A percentile compares a stretch with the other conserved stretches of the same genome.
phyloP scores from a whole-genome alignment of 768 basidiomycete genomes.

The Boletus speciosus region DNA sequence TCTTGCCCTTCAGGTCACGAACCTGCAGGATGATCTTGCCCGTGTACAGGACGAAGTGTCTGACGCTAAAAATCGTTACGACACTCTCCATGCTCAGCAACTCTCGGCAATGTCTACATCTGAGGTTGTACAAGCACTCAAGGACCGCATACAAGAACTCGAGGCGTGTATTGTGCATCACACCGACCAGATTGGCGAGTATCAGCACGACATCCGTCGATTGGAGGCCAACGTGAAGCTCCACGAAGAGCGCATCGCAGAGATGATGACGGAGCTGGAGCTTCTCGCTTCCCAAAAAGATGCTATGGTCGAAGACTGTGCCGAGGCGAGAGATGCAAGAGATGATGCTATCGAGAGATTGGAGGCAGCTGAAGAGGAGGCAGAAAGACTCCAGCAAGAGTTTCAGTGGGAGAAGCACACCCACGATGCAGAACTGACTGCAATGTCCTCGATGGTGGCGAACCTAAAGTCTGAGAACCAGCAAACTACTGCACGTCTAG shows the following conservation, averaged over 20 bases:
- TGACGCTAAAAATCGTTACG: slow-evolving; percentile 59
- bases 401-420: slow-evolving; percentile 18
- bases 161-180: slow-evolving; percentile 61
- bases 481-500: slow-evolving; percentile 15
- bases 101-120: slow-evolving; percentile 58
- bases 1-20: slow-evolving; percentile 58
- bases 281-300: slow-evolving; percentile 62
- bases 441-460: slow-evolving; percentile 38
- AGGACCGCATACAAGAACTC: slow-evolving; percentile 64
- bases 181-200: slow-evolving; percentile 72
- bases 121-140: slow-evolving; percentile 52
- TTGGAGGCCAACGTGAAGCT: slow-evolving; percentile 71
- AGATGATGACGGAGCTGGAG: slow-evolving; percentile 70
- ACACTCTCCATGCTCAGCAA: slow-evolving; percentile 60
- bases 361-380: slow-evolving; percentile 61
- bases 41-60: slow-evolving; percentile 50
- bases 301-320: slow-evolving; percentile 84
- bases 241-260: slow-evolving; percentile 69
- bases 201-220: slow-evolving; percentile 75
- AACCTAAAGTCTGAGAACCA: slow-evolving; percentile 36
- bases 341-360: slow-evolving; percentile 55
- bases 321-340: slow-evolving; percentile 68
- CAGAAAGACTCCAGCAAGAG: slow-evolving; percentile 43
- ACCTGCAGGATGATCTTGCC: slow-evolving; percentile 58
- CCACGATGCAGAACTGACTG: slow-evolving; percentile 34